These are phyloP conservation scores for Incumbomyces lentus DNA, from an alignment of 2,329 filamentous ascomycete genomes.

Conservation along the genomic window DNA sequence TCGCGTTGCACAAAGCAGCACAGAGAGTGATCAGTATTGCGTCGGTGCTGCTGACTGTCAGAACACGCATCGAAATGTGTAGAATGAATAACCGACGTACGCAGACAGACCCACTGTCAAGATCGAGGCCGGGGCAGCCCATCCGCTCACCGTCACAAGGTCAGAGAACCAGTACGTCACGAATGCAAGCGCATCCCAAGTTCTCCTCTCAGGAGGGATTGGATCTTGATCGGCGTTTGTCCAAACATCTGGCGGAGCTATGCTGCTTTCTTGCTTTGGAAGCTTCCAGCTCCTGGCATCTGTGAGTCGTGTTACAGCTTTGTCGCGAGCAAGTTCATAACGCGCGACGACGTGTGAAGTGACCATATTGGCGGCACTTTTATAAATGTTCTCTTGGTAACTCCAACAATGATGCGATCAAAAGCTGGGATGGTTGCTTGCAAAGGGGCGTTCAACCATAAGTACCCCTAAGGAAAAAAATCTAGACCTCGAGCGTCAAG, in stretches of 20 bases:
- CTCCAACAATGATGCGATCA: too few species aligned
- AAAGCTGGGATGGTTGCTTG: too few species aligned
- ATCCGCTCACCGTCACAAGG: slow-evolving; percentile 16
- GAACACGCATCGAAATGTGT: slow-evolving; percentile 42
- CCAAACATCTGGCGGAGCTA: background rate
- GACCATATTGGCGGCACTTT: too few species aligned
- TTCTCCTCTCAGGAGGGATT: slow-evolving; percentile 30
- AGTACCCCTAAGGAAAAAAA: too few species aligned
- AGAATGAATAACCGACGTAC: slow-evolving; percentile 33
- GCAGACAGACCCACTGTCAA: slow-evolving; percentile 40
- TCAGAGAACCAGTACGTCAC: slow-evolving; percentile 36
- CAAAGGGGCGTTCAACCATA: too few species aligned
- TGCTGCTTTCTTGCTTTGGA: too few species aligned
- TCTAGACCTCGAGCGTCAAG: too few species aligned
- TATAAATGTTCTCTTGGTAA: too few species aligned
- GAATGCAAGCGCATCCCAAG: slow-evolving; percentile 33
- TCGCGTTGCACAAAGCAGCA: slow-evolving; percentile 21
- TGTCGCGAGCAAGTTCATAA: too few species aligned
- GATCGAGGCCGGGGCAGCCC: slow-evolving; percentile 30
- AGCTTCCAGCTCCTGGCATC: background rate
- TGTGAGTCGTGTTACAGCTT: too few species aligned
- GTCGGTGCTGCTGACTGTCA: slow-evolving; percentile 38
- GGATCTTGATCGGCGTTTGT: slow-evolving; percentile 23
- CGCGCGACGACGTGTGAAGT: too few species aligned
- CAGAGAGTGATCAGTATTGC: slow-evolving; percentile 9